phyloP scores from a whole-genome alignment of 75 land plant genomes.

The Picea sitchensis region DNA sequence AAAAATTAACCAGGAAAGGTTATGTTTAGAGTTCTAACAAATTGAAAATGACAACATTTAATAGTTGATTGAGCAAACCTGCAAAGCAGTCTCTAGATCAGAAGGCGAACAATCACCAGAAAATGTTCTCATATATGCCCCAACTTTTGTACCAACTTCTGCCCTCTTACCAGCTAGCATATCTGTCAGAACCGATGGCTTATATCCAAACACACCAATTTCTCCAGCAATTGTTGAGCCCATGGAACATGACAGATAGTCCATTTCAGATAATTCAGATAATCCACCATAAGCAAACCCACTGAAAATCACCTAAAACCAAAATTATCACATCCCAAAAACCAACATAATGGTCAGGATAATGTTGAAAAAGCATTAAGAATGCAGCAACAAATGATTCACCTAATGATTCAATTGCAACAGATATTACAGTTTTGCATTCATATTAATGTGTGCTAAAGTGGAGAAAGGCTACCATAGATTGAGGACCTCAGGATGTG shows the following conservation, averaged over 20 bases:
- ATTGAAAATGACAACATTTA: background rate
- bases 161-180: conserved; percentile 99
- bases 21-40: background rate
- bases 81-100: conserved; percentile 91
- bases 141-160: conserved; percentile 88
- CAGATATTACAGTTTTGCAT: too few species aligned
- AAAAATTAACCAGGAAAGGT: background rate
- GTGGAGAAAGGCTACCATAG: background rate
- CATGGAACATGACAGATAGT: conserved; percentile 95
- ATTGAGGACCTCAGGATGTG: background rate
- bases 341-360: background rate
- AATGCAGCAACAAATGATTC: background rate
- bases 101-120: conserved; percentile 98
- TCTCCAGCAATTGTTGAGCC: conserved; percentile 95
- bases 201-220: conserved; percentile 96
- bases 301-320: conserved; percentile 68
- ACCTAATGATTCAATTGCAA: background rate
- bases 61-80: conserved; percentile 46
- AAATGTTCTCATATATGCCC: conserved; percentile 95
- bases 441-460: too few species aligned
- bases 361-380: background rate
- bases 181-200: conserved; percentile 83
- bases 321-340: background rate
- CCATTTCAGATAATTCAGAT: conserved; percentile 86
- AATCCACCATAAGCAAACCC: conserved; percentile 95